These are phyloP conservation scores for Paraleonurus japonicus DNA, from an alignment of 257 asterid genomes.

Conservation along the genomic window DNA sequence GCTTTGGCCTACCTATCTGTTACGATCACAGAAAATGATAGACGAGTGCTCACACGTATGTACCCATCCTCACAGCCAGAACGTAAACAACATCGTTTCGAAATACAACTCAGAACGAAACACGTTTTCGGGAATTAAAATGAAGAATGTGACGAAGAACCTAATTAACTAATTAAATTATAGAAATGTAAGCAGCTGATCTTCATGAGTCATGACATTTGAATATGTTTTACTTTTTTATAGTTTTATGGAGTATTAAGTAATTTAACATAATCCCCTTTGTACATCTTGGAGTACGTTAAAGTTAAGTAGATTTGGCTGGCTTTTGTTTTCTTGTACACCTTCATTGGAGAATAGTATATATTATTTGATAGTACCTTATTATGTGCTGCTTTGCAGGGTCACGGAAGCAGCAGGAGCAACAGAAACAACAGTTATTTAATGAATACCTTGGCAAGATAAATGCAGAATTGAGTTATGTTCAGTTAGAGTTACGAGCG, in stretches of 20 bases:
- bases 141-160: too few species aligned
- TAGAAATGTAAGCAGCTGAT: too few species aligned
- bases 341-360: neutral
- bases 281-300: neutral
- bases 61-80: too few species aligned
- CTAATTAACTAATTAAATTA: too few species aligned
- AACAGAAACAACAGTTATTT: conserved; percentile 44
- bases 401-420: conserved; percentile 29
- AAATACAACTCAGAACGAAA: too few species aligned
- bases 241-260: neutral
- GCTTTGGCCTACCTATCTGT: neutral
- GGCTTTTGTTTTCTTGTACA: neutral
- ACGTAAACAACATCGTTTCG: too few species aligned
- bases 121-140: too few species aligned
- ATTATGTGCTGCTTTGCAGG: conserved; percentile 35
- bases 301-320: neutral
- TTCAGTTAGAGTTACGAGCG: conserved; percentile 78
- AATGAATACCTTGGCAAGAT: conserved; percentile 63
- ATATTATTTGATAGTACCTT: neutral
- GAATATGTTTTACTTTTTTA: neutral
- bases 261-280: neutral
- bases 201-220: neutral
- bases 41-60: too few species aligned
- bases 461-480: conserved; percentile 59
- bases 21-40: too few species aligned